Evolutionary conservation across 495 filamentous ascomycete genomes (phyloP).

Genomic region (Penicillium bovifimosum): DNA sequence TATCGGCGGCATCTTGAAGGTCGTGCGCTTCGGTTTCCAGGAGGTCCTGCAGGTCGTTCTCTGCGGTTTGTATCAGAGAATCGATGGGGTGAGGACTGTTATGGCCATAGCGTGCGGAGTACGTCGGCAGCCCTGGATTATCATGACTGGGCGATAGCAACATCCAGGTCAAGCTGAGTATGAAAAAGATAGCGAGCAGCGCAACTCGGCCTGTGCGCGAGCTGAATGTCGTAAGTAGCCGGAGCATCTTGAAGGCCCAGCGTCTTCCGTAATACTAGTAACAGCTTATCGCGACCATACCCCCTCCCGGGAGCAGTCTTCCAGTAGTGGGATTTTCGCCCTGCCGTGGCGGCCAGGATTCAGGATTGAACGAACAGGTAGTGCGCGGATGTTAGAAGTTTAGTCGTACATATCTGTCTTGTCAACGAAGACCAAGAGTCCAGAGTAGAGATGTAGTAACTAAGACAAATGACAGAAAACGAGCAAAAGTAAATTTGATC

Average conservation of each 20-base stretch:
- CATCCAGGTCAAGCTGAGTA: not conserved
- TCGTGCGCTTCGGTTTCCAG: not conserved
- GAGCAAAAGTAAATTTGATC: not conserved
- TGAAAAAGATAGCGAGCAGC: not conserved
- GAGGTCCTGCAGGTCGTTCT: not conserved
- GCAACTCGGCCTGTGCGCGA: constrained; percentile 1
- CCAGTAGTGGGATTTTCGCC: not conserved
- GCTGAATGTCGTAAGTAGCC: not conserved
- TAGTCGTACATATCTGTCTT: not conserved
- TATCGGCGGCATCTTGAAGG: constrained; percentile 1
- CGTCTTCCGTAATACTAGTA: not conserved
- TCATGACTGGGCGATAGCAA: not conserved
- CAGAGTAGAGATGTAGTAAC: not conserved
- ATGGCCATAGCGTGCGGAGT: not conserved
- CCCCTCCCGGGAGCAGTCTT: not conserved
- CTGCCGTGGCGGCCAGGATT: not conserved
- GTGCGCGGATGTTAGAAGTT: not conserved
- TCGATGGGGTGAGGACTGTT: constrained; percentile 8
- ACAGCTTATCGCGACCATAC: not conserved
- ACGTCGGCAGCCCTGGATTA: not conserved
- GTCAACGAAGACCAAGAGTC: not conserved
- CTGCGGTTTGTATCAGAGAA: constrained; percentile 3
- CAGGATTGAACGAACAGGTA: not conserved
- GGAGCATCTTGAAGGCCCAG: not conserved
- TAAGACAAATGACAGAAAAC: not conserved